A percentile compares a stretch with the other conserved stretches of the same genome.
phyloP scores from a whole-genome alignment of 2,329 filamentous ascomycete genomes.

The Pseudocercospora cruenta region DNA sequence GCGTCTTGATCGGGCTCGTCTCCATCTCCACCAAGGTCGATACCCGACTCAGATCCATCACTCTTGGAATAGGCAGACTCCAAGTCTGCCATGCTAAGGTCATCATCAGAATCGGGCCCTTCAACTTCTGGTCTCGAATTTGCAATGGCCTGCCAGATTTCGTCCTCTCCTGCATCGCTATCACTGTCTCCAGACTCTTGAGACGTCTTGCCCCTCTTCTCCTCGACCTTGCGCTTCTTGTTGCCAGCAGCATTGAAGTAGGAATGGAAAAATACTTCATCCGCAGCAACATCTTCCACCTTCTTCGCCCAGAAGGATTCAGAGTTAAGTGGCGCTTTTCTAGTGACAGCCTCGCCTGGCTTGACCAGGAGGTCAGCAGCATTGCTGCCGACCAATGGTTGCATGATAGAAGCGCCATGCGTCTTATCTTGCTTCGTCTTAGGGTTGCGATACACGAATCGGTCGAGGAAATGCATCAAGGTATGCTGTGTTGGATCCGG shows the following conservation, averaged over 20 bases:
- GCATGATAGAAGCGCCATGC: slow-evolving; percentile 92
- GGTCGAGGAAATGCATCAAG: slow-evolving; percentile 92
- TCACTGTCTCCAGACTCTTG: slow-evolving; percentile 48
- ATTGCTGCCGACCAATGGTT: slow-evolving; percentile 74
- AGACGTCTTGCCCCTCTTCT: slow-evolving; percentile 56
- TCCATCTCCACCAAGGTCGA: slow-evolving; percentile 46
- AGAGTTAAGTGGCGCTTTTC: slow-evolving; percentile 71
- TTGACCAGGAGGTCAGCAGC: slow-evolving; percentile 64
- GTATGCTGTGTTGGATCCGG: slow-evolving; percentile 89
- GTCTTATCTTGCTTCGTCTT: slow-evolving; percentile 66
- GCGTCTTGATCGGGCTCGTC: slow-evolving; percentile 48
- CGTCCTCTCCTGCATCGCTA: slow-evolving; percentile 58
- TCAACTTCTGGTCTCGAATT: slow-evolving; percentile 78
- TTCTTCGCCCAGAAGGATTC: slow-evolving; percentile 91
- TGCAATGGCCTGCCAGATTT: slow-evolving; percentile 91
- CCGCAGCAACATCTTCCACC: slow-evolving; percentile 80
- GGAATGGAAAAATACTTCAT: slow-evolving; percentile 97
- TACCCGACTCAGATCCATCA: slow-evolving; percentile 53
- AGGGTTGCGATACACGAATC: slow-evolving; percentile 96
- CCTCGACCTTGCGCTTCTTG: slow-evolving; percentile 58
- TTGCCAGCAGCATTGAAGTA: slow-evolving; percentile 78
- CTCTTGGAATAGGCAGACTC: slow-evolving; percentile 44
- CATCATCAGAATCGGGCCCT: slow-evolving; percentile 62
- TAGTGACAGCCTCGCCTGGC: slow-evolving; percentile 50
- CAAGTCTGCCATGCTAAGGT: slow-evolving; percentile 56